Evolutionary conservation across 495 filamentous ascomycete genomes (phyloP).

Genomic region (Daldinia childiae): DNA sequence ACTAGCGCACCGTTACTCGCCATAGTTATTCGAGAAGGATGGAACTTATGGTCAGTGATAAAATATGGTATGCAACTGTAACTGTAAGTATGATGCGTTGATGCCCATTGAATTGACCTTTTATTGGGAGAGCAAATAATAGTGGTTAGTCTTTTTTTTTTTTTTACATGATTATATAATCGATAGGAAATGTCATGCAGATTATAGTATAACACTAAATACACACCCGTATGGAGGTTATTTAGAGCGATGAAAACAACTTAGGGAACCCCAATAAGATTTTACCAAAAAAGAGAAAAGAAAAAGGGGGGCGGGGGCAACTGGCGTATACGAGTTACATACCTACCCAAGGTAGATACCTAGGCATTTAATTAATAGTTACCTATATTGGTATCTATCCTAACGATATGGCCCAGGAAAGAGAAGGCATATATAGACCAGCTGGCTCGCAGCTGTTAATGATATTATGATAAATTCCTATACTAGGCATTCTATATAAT

Average conservation of each 20-base stretch:
- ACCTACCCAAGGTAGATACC: too few species aligned
- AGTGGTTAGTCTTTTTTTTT: background rate
- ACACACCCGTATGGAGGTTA: background rate
- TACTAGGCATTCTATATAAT: background rate
- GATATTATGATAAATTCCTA: background rate
- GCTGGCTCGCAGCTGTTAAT: slow-evolving; percentile 17
- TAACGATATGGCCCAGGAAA: too few species aligned
- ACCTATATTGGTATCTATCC: too few species aligned
- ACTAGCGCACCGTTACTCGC: slow-evolving; percentile 66
- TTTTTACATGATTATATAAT: slow-evolving; percentile 1
- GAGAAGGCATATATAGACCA: background rate
- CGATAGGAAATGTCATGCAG: background rate
- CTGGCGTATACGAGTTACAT: background rate
- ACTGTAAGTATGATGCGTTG: background rate
- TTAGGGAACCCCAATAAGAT: background rate
- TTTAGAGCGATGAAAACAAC: background rate
- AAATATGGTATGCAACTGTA: background rate
- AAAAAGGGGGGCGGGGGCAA: too few species aligned
- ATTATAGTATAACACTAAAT: background rate
- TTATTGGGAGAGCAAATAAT: background rate
- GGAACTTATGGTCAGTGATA: background rate
- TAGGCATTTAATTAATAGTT: too few species aligned
- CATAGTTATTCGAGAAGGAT: slow-evolving; percentile 13
- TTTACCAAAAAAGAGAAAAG: background rate
- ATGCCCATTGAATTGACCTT: background rate